These are phyloP conservation scores for Backusella morwellensis DNA, from an alignment of 192 early-diverging fungal genomes.

Conservation along the genomic window DNA sequence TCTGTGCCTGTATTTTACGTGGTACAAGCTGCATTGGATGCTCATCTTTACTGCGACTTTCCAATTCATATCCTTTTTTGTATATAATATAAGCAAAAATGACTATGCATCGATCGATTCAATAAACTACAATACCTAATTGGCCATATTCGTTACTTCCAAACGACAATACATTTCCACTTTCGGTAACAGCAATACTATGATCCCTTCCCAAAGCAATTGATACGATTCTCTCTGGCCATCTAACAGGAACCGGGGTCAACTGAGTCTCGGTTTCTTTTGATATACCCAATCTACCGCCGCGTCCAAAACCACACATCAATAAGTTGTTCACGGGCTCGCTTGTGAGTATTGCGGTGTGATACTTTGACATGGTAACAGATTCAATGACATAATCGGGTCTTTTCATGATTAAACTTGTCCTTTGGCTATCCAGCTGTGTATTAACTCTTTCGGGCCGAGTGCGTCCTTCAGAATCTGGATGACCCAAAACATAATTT, in stretches of 20 bases:
- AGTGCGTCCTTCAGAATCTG: slow-evolving; percentile 60
- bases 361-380: slow-evolving; percentile 68
- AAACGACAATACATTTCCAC: slow-evolving; percentile 61
- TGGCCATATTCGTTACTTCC: slow-evolving; percentile 67
- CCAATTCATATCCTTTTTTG: slow-evolving; percentile 32
- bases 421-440: slow-evolving; percentile 33
- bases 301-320: slow-evolving; percentile 66
- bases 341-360: slow-evolving; percentile 53
- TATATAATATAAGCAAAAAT: background rate
- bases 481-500: slow-evolving; percentile 66
- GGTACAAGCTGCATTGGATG: slow-evolving; percentile 46
- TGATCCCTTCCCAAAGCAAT: slow-evolving; percentile 71
- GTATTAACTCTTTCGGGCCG: slow-evolving; percentile 62
- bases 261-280: slow-evolving; percentile 54
- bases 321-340: slow-evolving; percentile 42
- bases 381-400: slow-evolving; percentile 27
- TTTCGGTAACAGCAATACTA: slow-evolving; percentile 55
- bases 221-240: slow-evolving; percentile 39
- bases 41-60: slow-evolving; percentile 22
- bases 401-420: slow-evolving; percentile 21
- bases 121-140: slow-evolving; percentile 40
- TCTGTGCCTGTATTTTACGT: slow-evolving; percentile 46
- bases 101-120: background rate
- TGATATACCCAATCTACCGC: slow-evolving; percentile 66
- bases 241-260: slow-evolving; percentile 42